These are phyloP conservation scores for Zygosaccharomyces kombuchaensis DNA, from an alignment of 805 yeast species.

Conservation along the genomic window DNA sequence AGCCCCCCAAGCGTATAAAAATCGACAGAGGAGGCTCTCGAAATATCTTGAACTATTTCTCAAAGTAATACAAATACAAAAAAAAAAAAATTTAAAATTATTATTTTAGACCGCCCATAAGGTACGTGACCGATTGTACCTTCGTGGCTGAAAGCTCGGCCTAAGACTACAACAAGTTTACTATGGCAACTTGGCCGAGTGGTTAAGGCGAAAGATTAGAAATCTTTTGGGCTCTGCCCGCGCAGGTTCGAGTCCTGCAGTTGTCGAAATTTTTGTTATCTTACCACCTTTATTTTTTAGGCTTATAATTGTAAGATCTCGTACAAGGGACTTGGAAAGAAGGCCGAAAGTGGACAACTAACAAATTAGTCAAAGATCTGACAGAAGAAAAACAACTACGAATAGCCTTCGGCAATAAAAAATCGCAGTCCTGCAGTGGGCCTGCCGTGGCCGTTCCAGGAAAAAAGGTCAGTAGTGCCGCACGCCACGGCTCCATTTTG, in stretches of 20 bases:
- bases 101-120: too few relatives aligned
- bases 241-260: slow-evolving; percentile 66
- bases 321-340: not conserved
- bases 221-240: slow-evolving; percentile 52
- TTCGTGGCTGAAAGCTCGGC: too few relatives aligned
- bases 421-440: too few relatives aligned
- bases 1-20: not conserved
- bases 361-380: not conserved
- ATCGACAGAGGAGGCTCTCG: slow-evolving; percentile 2
- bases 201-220: slow-evolving; percentile 60
- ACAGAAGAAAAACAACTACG: not conserved
- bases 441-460: not conserved
- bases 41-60: slow-evolving; percentile 10
- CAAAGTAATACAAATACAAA: slow-evolving; percentile 1
- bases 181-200: slow-evolving; percentile 51
- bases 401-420: not conserved
- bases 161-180: not conserved
- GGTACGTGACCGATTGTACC: not conserved
- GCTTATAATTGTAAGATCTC: too few relatives aligned
- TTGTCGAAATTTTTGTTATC: slow-evolving; percentile 44
- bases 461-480: not conserved
- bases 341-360: not conserved
- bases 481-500: not conserved
- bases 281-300: too few relatives aligned
- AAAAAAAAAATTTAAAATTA: not conserved